These are phyloP conservation scores for Cetraspora pellucida DNA, from an alignment of 192 early-diverging fungal species.

Conservation along the genomic window DNA sequence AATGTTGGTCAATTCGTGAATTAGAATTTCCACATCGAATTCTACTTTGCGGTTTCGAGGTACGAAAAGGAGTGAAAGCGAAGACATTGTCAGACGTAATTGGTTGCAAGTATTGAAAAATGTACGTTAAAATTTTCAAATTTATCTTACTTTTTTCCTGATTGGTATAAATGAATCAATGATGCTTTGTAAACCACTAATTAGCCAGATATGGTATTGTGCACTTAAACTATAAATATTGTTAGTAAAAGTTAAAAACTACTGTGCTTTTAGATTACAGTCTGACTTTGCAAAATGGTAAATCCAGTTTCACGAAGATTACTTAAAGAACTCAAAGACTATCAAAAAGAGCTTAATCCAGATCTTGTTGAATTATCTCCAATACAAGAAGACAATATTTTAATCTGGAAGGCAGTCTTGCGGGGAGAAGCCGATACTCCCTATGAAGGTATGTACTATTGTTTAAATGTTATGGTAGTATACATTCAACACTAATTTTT, in stretches of 20 bases:
- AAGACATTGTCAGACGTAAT: slow-evolving; percentile 36
- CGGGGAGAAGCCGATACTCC: slow-evolving; percentile 64
- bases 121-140: too few species aligned
- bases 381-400: slow-evolving; percentile 65
- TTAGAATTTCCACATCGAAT: slow-evolving; percentile 60
- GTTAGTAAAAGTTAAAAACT: too few species aligned
- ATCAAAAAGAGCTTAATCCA: slow-evolving; percentile 55
- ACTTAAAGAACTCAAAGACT: slow-evolving; percentile 64
- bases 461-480: neutral
- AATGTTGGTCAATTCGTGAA: slow-evolving; percentile 81
- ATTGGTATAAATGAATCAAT: too few species aligned
- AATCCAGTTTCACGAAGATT: slow-evolving; percentile 58
- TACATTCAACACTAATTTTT: neutral
- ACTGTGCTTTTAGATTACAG: too few species aligned
- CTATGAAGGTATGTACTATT: slow-evolving; percentile 61
- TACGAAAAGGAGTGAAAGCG: slow-evolving; percentile 67
- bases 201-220: too few species aligned
- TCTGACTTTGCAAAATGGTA: slow-evolving; percentile 37
- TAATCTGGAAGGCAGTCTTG: slow-evolving; percentile 71
- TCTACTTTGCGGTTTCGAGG: slow-evolving; percentile 70
- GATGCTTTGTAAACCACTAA: too few species aligned
- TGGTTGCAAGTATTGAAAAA: neutral
- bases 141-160: too few species aligned
- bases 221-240: too few species aligned
- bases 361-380: slow-evolving; percentile 66